Evolutionary conservation across 305 asterid genomes (phyloP), one percentile per base, ranked within the genome.

Genomic region (Ilex paraguariensis): DNA sequence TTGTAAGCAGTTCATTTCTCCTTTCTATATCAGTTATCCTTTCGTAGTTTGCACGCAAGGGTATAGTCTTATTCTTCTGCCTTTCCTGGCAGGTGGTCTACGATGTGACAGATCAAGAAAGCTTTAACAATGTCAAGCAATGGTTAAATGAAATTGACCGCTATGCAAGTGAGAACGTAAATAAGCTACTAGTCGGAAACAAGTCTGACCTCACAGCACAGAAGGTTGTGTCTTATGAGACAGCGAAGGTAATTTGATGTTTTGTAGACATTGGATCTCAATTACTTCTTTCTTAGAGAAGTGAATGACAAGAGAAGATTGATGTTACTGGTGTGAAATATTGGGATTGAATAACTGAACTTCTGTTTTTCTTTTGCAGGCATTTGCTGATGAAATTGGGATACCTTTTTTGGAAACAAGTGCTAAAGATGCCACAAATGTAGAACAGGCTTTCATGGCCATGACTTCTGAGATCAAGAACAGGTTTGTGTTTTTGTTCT

Each of bases 141-240:
- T 87, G 97, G 97, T 77, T 87, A 73, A 87, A 77, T 64, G 97
- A 90, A 77, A 90, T 90, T 31, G 95, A 90, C 56, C 94, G 95
- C 51, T 90, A 85, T 73, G 97, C 97, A 3, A 84, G 95, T 74
- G 97, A 87, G 68, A 90, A 77, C 70, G 97, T 87, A 28, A 90
- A 87, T 82, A 90, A 90, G 76, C 97, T 87, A 69, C 87, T 90
- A 46, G 95, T 90, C 36, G 97, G 97, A 46, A 90, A 90, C 78
- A 90, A 90, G 79, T 73, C 82, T 31, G 97, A 90, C 77, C 95
- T 90, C 63, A 80, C 90, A 3, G 72, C 90, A 28, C 92, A 90
- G 70, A 87, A 89, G 78, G 97, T 75, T 60, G 97, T 87, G 62
- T 70, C 91, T 8, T 78, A 82, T 12, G 97, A 90, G 70, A 75